phyloP scores from a whole-genome alignment of 139 green algal species.

The Pseudopediastrum boryanum region DNA sequence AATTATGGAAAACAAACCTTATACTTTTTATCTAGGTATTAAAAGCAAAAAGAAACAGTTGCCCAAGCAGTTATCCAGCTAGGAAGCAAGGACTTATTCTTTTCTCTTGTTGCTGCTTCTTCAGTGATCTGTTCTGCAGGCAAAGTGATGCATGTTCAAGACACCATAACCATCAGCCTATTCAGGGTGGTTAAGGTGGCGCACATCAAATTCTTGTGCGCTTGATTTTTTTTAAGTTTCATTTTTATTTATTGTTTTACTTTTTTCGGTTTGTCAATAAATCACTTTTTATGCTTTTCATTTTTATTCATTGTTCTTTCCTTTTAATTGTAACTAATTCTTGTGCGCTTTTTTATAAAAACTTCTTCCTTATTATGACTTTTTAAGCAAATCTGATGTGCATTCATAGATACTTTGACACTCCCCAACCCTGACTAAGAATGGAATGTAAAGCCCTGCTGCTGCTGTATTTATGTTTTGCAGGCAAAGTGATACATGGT shows the following conservation, averaged over 20 bases:
- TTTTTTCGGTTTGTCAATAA: too few species aligned
- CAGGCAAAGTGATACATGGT: conserved; percentile 34
- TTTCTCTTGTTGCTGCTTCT: too few species aligned
- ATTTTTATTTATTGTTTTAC: too few species aligned
- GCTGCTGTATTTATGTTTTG: background rate
- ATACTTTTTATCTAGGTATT: too few species aligned
- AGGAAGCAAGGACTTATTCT: too few species aligned
- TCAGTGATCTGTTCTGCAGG: background rate
- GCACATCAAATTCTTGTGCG: too few species aligned
- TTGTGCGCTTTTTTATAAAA: background rate
- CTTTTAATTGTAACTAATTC: background rate
- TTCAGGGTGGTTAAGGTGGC: conserved; percentile 89
- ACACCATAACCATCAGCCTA: conserved; percentile 87
- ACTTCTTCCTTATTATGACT: background rate
- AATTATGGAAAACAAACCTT: too few species aligned
- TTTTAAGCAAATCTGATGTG: background rate
- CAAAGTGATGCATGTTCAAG: conserved; percentile 54
- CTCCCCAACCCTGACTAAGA: background rate
- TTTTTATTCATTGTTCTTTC: too few species aligned
- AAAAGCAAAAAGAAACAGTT: too few species aligned
- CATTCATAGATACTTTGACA: background rate
- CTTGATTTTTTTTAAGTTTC: too few species aligned
- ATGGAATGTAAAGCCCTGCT: background rate
- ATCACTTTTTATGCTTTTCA: too few species aligned
- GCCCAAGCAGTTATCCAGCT: too few species aligned